Percentiles rank a stretch among this genome's conserved stretches.
These are phyloP conservation scores for Aspergillus versicolor DNA, from an alignment of 2,329 filamentous ascomycete genomes.

Conservation along the genomic window DNA sequence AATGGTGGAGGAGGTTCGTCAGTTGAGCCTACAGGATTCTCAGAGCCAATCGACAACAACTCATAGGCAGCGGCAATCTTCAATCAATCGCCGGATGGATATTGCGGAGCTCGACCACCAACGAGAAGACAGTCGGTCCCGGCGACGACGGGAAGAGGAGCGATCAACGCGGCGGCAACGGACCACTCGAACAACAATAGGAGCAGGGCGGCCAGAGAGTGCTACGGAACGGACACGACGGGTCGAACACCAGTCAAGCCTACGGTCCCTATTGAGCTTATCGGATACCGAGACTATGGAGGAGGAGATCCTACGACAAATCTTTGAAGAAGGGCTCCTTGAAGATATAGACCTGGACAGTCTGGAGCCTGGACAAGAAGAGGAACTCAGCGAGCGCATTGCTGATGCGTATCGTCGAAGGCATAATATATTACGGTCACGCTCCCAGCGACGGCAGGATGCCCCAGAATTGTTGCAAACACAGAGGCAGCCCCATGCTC, in stretches of 20 bases:
- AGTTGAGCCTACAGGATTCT: constrained; percentile 64
- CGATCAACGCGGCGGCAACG: constrained; percentile 29
- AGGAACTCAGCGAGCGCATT: constrained; percentile 86
- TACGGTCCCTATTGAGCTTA: constrained; percentile 79
- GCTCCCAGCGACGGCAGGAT: constrained; percentile 36
- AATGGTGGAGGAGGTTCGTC: constrained; percentile 68
- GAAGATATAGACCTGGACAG: constrained; percentile 88
- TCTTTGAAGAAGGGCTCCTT: constrained; percentile 80
- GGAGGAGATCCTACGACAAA: constrained; percentile 84
- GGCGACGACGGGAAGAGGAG: constrained; percentile 36
- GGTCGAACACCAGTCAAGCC: constrained; percentile 84
- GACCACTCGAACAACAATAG: constrained; percentile 9
- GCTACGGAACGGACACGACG: constrained; percentile 51
- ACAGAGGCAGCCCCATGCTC: constrained; percentile 27
- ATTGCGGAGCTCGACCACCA: constrained; percentile 40
- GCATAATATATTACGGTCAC: constrained; percentile 58
- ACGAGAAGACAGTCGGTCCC: constrained; percentile 39
- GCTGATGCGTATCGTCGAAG: constrained; percentile 81
- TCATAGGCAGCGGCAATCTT: constrained; percentile 24
- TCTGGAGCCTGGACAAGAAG: constrained; percentile 78
- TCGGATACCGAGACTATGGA: constrained; percentile 77
- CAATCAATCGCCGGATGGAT: constrained; percentile 29
- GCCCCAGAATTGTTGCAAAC: constrained; percentile 31
- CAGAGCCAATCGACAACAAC: constrained; percentile 26
- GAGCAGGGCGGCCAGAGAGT: constrained; percentile 15